A percentile compares a stretch with the other conserved stretches of the same genome.
Evolutionary conservation across 495 filamentous ascomycete species (phyloP).

Genomic region (Penicillium bovifimosum): DNA sequence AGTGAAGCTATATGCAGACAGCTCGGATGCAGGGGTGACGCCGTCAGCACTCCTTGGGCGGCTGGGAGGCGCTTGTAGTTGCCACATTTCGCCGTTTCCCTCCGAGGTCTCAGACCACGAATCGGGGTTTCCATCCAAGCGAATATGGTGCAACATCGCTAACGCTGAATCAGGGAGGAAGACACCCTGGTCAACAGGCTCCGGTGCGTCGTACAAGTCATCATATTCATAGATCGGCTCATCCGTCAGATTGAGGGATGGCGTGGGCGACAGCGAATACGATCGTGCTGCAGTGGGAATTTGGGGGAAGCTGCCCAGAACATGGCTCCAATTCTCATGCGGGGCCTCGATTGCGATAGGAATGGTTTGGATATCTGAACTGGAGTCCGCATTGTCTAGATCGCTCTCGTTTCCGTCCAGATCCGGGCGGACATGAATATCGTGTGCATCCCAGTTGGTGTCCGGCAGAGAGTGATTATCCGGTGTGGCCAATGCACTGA

Average conservation of each 20-base stretch:
- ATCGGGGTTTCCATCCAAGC: constrained; percentile 47
- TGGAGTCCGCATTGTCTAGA: constrained; percentile 6
- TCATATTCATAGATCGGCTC: constrained; percentile 24
- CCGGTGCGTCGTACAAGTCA: constrained; percentile 36
- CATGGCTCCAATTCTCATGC: constrained; percentile 35
- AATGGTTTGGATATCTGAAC: constrained; percentile 21
- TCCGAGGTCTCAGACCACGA: constrained; percentile 42
- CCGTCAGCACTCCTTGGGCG: constrained; percentile 40
- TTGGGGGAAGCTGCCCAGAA: constrained; percentile 35
- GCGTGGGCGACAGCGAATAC: constrained; percentile 4
- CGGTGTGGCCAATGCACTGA: constrained; percentile 78
- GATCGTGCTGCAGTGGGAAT: constrained; percentile 24
- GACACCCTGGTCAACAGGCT: constrained; percentile 49
- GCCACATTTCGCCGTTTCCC: constrained; percentile 46
- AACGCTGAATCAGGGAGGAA: constrained; percentile 73
- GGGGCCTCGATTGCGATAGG: constrained; percentile 35
- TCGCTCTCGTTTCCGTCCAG: constrained; percentile 23
- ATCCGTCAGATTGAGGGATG: constrained; percentile 15
- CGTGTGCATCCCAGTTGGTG: constrained; percentile 36
- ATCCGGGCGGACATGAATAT: constrained; percentile 33
- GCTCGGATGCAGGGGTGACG: constrained; percentile 41
- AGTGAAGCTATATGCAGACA: constrained; percentile 54
- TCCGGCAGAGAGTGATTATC: constrained; percentile 55
- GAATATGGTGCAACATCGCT: constrained; percentile 70
- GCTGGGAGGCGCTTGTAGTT: constrained; percentile 26